Base-by-base conservation (phyloP, 306 rosid species). In the Canavalia ensiformis region DNA sequence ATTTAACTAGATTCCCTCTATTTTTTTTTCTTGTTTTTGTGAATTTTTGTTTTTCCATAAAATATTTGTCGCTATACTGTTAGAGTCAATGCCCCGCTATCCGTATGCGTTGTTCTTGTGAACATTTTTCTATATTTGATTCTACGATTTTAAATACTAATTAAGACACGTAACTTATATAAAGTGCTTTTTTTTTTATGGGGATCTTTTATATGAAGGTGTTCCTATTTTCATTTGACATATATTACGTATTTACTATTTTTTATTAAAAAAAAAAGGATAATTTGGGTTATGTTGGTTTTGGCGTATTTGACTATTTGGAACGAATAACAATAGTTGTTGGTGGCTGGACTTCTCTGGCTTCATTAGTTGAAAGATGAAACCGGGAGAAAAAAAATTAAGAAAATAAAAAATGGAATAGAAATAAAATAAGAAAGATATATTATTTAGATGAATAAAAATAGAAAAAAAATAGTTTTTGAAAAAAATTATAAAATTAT, bases 261-360 rank as follows among this genome's bases (percentile, higher is more conserved):
- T 37, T 37, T 37, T 37, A 37, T 37, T 68, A 63, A 35, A 44
- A 44, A 45, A 28, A 7, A 44, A 7, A 41, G 13, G 45, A 30
- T 50, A 18, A 18, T 18, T 18, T 18, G 25, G 25, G 25, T 18
- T 18, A 18, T 18, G 25, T 5, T 28, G 57, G 39, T 28, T 68
- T 68, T 68, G 46, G 25, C 69, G 8, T 60, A 75, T 60, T 75
- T 13, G 59, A 9, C 31, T 60, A 75, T 60, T 75, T 13, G 59
- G 18, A 46, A 60, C 18, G 58, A 5, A 59, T 30, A 1, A 59
- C 69, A 60, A 49, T 13, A 37, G 4, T 29, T 18, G 25, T 18
- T 18, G 25, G 25, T 18, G 25, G 25, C 25, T 18, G 25, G 25
- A 18, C 25, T 35, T 33, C 45, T 60, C 34, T 64, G 58, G 52